phyloP scores from a whole-genome alignment of 2,329 filamentous ascomycete genomes.

The Clonostachys rosea region DNA sequence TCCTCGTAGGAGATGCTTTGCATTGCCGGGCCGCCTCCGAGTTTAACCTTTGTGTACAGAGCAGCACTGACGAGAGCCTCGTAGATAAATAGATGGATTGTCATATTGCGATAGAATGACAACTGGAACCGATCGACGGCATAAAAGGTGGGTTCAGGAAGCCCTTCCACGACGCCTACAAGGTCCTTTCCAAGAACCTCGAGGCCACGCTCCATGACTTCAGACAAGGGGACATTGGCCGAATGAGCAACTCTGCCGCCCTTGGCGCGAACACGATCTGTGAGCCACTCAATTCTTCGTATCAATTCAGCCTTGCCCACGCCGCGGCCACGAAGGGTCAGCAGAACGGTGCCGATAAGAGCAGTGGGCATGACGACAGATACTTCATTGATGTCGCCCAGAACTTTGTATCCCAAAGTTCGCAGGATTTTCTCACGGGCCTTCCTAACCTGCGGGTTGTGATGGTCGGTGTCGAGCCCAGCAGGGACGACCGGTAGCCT shows the following conservation, averaged over 20 bases:
- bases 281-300: constrained; percentile 86
- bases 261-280: constrained; percentile 73
- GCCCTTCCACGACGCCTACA: constrained; percentile 71
- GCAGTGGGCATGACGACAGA: constrained; percentile 98
- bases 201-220: constrained; percentile 83
- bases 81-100: constrained; percentile 94
- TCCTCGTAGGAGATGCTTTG: constrained; percentile 75
- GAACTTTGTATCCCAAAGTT: constrained; percentile 85
- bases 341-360: constrained; percentile 85
- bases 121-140: constrained; percentile 95
- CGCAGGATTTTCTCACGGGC: constrained; percentile 71
- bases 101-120: constrained; percentile 99
- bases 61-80: constrained; percentile 86
- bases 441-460: constrained; percentile 41
- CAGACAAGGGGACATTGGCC: constrained; percentile 70
- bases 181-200: constrained; percentile 89
- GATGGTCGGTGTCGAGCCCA: constrained; percentile 37
- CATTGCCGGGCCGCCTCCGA: constrained; percentile 76
- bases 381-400: constrained; percentile 91
- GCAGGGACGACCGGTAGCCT: constrained; percentile 38
- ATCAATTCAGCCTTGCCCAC: constrained; percentile 84
- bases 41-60: constrained; percentile 88
- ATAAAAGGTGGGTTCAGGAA: constrained; percentile 89
- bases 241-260: constrained; percentile 94
- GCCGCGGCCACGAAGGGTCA: constrained; percentile 86